Evolutionary conservation across 768 basidiomycete species (phyloP).

Genomic region (Roridomyces roridus): DNA sequence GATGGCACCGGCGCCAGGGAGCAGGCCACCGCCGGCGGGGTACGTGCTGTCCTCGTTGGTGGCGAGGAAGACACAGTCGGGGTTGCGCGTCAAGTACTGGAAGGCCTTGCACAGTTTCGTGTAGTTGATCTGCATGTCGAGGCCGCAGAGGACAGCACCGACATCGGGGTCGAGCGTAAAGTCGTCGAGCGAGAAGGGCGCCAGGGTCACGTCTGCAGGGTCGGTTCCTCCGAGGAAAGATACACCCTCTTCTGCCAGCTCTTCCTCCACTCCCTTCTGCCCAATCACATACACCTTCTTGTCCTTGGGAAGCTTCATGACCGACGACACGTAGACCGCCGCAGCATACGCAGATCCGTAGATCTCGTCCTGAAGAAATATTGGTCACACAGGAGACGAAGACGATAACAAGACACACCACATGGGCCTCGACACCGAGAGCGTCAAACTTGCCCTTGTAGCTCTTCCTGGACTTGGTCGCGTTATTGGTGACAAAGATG

Average conservation of each 20-base stretch:
- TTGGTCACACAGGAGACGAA: too few species aligned
- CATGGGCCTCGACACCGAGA: constrained; percentile 82
- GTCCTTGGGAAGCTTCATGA: constrained; percentile 86
- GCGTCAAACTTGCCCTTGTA: constrained; percentile 94
- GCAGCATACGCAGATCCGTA: constrained; percentile 90
- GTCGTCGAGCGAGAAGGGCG: constrained; percentile 66
- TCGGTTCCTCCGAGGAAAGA: constrained; percentile 84
- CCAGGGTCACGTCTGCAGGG: constrained; percentile 80
- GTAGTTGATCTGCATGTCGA: constrained; percentile 89
- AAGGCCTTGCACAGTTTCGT: constrained; percentile 94
- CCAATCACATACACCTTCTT: constrained; percentile 98
- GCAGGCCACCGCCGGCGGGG: constrained; percentile 71
- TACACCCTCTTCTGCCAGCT: constrained; percentile 88
- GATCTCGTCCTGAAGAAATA: constrained; percentile 81
- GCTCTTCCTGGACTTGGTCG: constrained; percentile 85
- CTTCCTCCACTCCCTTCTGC: constrained; percentile 90
- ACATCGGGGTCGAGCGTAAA: constrained; percentile 81
- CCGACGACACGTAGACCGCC: constrained; percentile 80
- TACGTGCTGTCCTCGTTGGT: constrained; percentile 95
- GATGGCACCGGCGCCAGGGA: constrained; percentile 87
- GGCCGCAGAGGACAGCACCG: constrained; percentile 93
- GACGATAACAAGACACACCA: constrained; percentile 68
- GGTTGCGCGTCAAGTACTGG: constrained; percentile 84
- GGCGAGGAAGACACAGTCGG: constrained; percentile 81
- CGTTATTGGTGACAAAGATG: constrained; percentile 97